Conservation (phyloP, 352 stramenopile species). For the Nothophytophthora sp. region DNA sequence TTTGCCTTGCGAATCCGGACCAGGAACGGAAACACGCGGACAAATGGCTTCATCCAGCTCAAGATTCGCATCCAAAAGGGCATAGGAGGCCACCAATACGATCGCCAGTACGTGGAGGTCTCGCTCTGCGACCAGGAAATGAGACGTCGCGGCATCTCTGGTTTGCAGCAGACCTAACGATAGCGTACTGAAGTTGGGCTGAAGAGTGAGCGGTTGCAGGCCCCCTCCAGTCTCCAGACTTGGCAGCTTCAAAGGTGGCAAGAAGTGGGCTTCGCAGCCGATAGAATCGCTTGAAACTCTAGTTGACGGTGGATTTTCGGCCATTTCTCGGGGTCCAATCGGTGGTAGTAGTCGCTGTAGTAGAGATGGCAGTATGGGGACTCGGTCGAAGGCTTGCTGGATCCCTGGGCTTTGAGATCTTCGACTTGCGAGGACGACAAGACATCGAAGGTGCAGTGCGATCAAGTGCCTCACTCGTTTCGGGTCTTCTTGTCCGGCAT, state of each 20-base stretch:
- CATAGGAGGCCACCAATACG: slow-evolving; percentile 27
- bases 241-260: slow-evolving; percentile 21
- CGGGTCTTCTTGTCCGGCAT: slow-evolving; percentile 14
- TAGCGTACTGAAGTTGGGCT: slow-evolving; percentile 5
- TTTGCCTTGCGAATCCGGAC: not conserved
- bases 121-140: slow-evolving; percentile 15
- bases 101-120: slow-evolving; percentile 30
- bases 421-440: slow-evolving; percentile 37
- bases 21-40: slow-evolving; percentile 34
- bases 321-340: not conserved
- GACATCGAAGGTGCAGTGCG: slow-evolving; percentile 37
- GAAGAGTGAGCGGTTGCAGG: not conserved
- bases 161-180: not conserved
- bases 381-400: slow-evolving; percentile 24
- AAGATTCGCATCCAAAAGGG: slow-evolving; percentile 34
- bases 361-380: slow-evolving; percentile 19
- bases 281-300: not conserved
- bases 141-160: not conserved
- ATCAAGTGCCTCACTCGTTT: slow-evolving; percentile 17
- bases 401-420: slow-evolving; percentile 26
- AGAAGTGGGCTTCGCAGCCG: not conserved
- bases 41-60: slow-evolving; percentile 40
- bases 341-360: slow-evolving; percentile 14
- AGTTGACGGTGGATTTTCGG: not conserved
- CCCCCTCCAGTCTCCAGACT: slow-evolving; percentile 1